phyloP scores from a whole-genome alignment of 1,139 yeast genomes.

The Candida sp. region DNA sequence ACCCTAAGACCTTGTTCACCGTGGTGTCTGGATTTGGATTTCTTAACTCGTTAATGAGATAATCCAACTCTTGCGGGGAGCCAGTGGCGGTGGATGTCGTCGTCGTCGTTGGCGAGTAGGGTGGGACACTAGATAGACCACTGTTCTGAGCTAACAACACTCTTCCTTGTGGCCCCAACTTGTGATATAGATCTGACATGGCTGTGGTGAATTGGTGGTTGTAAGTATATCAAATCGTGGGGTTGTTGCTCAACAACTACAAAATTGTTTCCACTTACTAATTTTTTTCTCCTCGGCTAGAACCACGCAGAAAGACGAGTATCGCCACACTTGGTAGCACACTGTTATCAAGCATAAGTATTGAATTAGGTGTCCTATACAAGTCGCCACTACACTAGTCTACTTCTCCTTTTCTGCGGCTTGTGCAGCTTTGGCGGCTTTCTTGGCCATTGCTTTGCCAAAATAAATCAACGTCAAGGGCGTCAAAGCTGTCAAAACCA shows the following conservation, averaged over 20 bases:
- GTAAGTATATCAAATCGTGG: not conserved
- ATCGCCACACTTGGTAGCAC: too few species aligned
- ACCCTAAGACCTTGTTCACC: constrained; percentile 48
- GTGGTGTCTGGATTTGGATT: constrained; percentile 39
- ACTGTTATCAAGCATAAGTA: too few species aligned
- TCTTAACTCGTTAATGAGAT: constrained; percentile 46
- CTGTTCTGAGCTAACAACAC: constrained; percentile 14
- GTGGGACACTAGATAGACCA: not conserved
- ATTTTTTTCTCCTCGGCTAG: too few species aligned
- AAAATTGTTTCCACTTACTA: too few species aligned
- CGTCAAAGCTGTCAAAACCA: constrained; percentile 29
- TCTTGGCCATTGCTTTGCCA: constrained; percentile 29
- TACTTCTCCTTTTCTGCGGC: not conserved
- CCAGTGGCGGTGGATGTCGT: constrained; percentile 1
- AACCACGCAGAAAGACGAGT: too few species aligned
- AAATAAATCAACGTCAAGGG: constrained; percentile 44
- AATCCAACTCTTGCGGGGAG: constrained; percentile 53
- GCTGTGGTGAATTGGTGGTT: not conserved
- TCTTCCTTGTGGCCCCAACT: constrained; percentile 28
- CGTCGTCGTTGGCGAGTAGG: not conserved
- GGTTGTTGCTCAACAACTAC: not conserved
- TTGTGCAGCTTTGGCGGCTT: constrained; percentile 18
- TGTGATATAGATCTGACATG: constrained; percentile 23
- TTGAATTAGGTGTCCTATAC: too few species aligned
- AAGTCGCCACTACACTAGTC: not conserved